phyloP scores from a whole-genome alignment of 2,329 filamentous ascomycete genomes.

The Pseudogymnoascus sp. region DNA sequence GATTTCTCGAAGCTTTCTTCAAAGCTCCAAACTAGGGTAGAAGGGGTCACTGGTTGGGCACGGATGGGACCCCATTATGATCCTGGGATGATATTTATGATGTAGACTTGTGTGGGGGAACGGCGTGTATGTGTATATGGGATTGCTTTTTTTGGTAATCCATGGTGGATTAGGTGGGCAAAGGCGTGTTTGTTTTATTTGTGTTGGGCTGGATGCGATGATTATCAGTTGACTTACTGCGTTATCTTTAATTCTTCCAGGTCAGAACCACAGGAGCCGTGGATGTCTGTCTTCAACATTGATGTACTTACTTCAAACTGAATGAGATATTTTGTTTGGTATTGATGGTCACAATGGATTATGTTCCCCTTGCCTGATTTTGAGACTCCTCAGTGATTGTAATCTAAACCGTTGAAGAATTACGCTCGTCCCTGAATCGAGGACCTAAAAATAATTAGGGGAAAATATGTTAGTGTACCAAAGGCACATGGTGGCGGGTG shows the following conservation, averaged over 20 bases:
- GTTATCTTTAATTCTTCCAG: constrained; percentile 3
- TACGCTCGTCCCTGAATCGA: not conserved
- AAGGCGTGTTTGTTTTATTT: constrained; percentile 3
- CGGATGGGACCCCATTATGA: constrained; percentile 7
- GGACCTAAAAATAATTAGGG: not conserved
- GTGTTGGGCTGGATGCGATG: constrained; percentile 1
- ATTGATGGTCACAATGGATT: not conserved
- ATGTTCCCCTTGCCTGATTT: not conserved
- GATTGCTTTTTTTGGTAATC: constrained; percentile 7
- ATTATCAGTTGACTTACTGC: not conserved
- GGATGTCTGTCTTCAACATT: not conserved
- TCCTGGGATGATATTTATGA: constrained; percentile 8
- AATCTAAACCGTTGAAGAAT: not conserved
- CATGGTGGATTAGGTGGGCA: constrained; percentile 6
- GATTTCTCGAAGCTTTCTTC: constrained; percentile 1
- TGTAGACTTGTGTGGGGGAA: constrained; percentile 2
- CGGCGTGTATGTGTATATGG: constrained; percentile 8
- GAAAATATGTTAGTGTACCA: constrained; percentile 4
- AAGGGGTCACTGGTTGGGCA: constrained; percentile 4
- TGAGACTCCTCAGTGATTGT: not conserved
- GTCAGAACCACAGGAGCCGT: not conserved
- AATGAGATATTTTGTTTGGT: not conserved
- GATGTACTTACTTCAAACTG: not conserved
- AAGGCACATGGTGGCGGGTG: not conserved
- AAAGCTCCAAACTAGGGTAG: constrained; percentile 5